Conservation (phyloP, 352 stramenopile genomes). For the Peronospora farinosa region DNA sequence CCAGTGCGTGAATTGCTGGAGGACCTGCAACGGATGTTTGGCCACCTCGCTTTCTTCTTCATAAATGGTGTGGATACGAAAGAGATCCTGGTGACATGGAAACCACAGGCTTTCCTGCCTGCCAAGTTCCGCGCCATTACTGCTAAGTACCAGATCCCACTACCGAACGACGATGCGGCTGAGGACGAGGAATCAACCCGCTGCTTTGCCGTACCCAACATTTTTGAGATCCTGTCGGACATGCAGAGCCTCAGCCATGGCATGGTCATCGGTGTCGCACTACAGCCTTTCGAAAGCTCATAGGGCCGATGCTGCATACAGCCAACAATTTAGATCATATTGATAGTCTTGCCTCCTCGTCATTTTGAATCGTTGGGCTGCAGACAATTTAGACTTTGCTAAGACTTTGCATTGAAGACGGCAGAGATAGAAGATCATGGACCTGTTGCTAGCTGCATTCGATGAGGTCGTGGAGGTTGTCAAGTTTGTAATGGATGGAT, state of each 20-base stretch:
- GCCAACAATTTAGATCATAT: slow-evolving; percentile 26
- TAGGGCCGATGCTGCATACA: slow-evolving; percentile 34
- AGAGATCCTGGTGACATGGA: slow-evolving; percentile 75
- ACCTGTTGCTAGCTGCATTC: slow-evolving; percentile 46
- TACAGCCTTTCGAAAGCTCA: slow-evolving; percentile 53
- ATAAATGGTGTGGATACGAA: slow-evolving; percentile 54
- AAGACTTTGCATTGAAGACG: slow-evolving; percentile 3
- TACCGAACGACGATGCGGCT: slow-evolving; percentile 30
- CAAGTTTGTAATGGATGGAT: slow-evolving; percentile 41
- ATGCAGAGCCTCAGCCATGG: slow-evolving; percentile 63
- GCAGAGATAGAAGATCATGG: slow-evolving; percentile 29
- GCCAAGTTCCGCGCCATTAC: slow-evolving; percentile 78
- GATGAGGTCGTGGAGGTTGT: slow-evolving; percentile 62
- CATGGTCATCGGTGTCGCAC: slow-evolving; percentile 45
- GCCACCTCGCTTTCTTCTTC: slow-evolving; percentile 76
- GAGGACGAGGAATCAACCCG: slow-evolving; percentile 29
- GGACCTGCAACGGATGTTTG: slow-evolving; percentile 50
- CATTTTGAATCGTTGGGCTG: not conserved
- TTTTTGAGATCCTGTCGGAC: slow-evolving; percentile 69
- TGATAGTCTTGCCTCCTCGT: slow-evolving; percentile 7
- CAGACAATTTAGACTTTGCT: slow-evolving; percentile 2
- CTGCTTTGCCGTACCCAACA: slow-evolving; percentile 58
- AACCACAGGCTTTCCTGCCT: slow-evolving; percentile 71
- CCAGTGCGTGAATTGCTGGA: slow-evolving; percentile 59
- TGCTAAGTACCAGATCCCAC: slow-evolving; percentile 47